Evolutionary conservation across 768 basidiomycete genomes (phyloP).

Genomic region (Melanogaster broomeanus): DNA sequence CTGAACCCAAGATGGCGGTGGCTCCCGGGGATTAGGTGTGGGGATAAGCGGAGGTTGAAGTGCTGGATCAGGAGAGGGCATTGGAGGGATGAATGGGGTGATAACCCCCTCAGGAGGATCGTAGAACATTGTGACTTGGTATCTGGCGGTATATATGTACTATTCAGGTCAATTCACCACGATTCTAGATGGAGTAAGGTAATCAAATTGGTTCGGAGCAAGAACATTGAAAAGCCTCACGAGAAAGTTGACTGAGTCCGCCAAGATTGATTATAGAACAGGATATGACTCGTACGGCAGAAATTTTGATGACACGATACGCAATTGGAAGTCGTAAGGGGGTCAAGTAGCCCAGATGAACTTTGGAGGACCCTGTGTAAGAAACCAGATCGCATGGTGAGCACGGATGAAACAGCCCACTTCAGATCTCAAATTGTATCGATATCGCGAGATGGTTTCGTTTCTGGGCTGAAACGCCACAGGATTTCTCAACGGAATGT

Average conservation of each 20-base stretch:
- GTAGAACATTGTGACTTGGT: conserved; percentile 24
- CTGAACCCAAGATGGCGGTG: conserved; percentile 36
- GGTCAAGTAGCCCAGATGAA: neutral
- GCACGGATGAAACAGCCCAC: neutral
- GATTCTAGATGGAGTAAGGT: conserved; percentile 14
- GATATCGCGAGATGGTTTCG: conserved; percentile 1
- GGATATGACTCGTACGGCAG: conserved; percentile 16
- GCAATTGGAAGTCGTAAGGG: conserved; percentile 1
- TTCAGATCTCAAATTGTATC: neutral
- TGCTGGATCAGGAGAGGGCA: conserved; percentile 34
- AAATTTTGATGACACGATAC: conserved; percentile 5
- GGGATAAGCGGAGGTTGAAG: conserved; percentile 40
- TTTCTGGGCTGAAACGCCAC: neutral
- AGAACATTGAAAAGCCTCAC: conserved; percentile 15
- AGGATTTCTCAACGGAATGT: neutral
- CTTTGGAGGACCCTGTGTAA: conserved; percentile 2
- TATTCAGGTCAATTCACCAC: conserved; percentile 22
- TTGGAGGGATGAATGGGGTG: conserved; percentile 44
- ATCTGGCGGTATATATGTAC: conserved; percentile 23
- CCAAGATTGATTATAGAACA: conserved; percentile 8
- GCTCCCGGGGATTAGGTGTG: conserved; percentile 23
- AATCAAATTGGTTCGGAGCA: conserved; percentile 6
- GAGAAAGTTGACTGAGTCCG: conserved; percentile 1
- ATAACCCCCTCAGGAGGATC: conserved; percentile 30
- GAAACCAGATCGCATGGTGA: conserved; percentile 3